These are phyloP conservation scores for Nicotiana undulata DNA, from an alignment of 257 asterid species.

Conservation along the genomic window DNA sequence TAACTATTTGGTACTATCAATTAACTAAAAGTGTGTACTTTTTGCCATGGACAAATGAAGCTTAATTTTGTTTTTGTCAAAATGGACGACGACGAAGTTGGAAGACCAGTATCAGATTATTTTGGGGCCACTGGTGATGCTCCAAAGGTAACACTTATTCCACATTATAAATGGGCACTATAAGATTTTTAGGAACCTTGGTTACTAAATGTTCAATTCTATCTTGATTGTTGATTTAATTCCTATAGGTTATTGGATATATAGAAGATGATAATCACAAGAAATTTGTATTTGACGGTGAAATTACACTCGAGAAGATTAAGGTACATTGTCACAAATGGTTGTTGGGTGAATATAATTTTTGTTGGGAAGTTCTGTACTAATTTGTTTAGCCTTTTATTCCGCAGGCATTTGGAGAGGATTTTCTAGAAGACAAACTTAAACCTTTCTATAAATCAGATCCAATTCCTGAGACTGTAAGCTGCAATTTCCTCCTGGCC, in stretches of 20 bases:
- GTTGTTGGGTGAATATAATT: not conserved
- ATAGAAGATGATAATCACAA: constrained; percentile 46
- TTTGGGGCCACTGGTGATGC: constrained; percentile 70
- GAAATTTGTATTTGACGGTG: constrained; percentile 52
- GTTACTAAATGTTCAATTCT: not conserved
- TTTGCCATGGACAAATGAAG: constrained; percentile 34
- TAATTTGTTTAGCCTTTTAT: constrained; percentile 2
- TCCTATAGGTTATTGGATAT: constrained; percentile 63
- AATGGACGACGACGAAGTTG: constrained; percentile 70
- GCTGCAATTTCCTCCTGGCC: constrained; percentile 8
- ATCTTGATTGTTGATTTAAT: not conserved
- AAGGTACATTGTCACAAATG: constrained; percentile 37
- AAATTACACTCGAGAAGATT: constrained; percentile 56
- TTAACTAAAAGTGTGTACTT: constrained; percentile 11
- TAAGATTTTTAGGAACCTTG: not conserved
- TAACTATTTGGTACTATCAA: not conserved
- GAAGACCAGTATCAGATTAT: constrained; percentile 82
- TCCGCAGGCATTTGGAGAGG: constrained; percentile 59
- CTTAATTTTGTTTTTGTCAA: constrained; percentile 67
- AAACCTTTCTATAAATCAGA: constrained; percentile 85
- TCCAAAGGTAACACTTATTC: constrained; percentile 45
- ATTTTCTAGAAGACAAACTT: constrained; percentile 63
- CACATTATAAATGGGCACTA: not conserved
- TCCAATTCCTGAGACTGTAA: constrained; percentile 73
- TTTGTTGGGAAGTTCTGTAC: not conserved